phyloP scores from a whole-genome alignment of 148 eudicot species.

The Nyssa sinensis region DNA sequence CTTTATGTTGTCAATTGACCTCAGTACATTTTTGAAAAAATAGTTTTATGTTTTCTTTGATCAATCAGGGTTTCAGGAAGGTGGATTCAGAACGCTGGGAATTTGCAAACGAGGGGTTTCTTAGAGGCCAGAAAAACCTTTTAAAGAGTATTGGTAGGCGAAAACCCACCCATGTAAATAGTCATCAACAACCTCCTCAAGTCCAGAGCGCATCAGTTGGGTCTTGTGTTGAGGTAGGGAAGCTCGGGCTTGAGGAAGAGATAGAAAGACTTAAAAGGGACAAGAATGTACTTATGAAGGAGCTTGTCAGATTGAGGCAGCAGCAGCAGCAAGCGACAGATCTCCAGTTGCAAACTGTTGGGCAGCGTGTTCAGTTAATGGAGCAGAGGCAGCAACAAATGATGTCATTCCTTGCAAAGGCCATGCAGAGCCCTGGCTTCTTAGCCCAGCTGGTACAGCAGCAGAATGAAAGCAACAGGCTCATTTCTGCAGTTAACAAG shows the following conservation, averaged over 20 bases:
- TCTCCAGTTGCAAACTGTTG: slow-evolving; percentile 62
- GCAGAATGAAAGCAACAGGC: slow-evolving; percentile 53
- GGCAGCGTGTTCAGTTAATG: slow-evolving; percentile 77
- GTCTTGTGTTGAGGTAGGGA: slow-evolving; percentile 61
- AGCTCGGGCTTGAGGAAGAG: slow-evolving; percentile 67
- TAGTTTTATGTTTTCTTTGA: slow-evolving; percentile 20
- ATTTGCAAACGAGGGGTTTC: slow-evolving; percentile 72
- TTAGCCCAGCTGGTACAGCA: slow-evolving; percentile 67
- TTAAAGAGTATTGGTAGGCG: slow-evolving; percentile 68
- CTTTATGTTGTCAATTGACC: too few relatives aligned
- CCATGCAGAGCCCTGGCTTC: slow-evolving; percentile 77
- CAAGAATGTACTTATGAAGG: slow-evolving; percentile 77
- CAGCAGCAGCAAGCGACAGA: slow-evolving; percentile 78
- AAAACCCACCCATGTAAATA: slow-evolving; percentile 47
- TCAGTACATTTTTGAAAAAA: too few relatives aligned
- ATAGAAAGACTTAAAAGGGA: slow-evolving; percentile 72
- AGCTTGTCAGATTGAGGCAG: slow-evolving; percentile 74
- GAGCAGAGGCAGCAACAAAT: slow-evolving; percentile 70
- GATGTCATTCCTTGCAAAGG: slow-evolving; percentile 90
- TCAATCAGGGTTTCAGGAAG: slow-evolving; percentile 70
- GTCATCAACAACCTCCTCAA: slow-evolving; percentile 35
- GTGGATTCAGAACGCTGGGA: slow-evolving; percentile 76
- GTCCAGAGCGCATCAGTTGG: slow-evolving; percentile 40
- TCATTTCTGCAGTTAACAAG: slow-evolving; percentile 51
- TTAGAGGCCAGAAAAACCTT: slow-evolving; percentile 71